These are phyloP conservation scores for Globisporangium solare DNA, from an alignment of 352 stramenopile genomes.

Conservation along the genomic window DNA sequence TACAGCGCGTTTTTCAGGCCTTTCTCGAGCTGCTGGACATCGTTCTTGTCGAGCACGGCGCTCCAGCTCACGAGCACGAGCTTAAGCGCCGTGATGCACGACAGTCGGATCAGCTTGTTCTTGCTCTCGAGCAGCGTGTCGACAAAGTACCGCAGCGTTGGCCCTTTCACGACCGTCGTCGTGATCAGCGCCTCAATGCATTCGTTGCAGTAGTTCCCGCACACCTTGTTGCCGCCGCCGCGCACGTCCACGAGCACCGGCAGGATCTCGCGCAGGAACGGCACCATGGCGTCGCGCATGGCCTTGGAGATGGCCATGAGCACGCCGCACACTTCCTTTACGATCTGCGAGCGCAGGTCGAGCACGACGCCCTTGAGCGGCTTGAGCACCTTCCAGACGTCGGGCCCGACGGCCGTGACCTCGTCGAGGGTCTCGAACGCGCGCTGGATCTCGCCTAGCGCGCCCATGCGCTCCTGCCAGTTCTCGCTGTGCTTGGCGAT, in stretches of 20 bases:
- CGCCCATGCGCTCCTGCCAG: conserved; percentile 73
- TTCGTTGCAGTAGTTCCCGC: conserved; percentile 72
- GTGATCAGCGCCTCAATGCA: conserved; percentile 64
- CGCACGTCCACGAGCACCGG: conserved; percentile 74
- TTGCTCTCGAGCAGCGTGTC: conserved; percentile 75
- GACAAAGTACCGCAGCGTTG: conserved; percentile 68
- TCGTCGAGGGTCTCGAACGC: conserved; percentile 59
- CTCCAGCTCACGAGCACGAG: conserved; percentile 58
- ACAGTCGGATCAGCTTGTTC: conserved; percentile 76
- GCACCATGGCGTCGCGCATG: conserved; percentile 76
- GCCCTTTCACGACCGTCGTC: conserved; percentile 67
- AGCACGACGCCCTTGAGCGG: conserved; percentile 70
- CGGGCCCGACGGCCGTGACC: conserved; percentile 33
- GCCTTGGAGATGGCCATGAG: conserved; percentile 54
- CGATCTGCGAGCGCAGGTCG: conserved; percentile 80
- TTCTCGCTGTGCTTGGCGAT: conserved; percentile 74
- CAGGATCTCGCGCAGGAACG: conserved; percentile 68
- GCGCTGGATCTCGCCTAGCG: conserved; percentile 58
- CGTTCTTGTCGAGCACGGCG: conserved; percentile 66
- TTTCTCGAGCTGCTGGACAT: conserved; percentile 81
- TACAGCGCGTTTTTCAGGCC: conserved; percentile 65
- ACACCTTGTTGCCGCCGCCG: conserved; percentile 81
- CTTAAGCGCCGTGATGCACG: conserved; percentile 63
- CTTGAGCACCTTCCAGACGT: conserved; percentile 72
- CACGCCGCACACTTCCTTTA: conserved; percentile 75